phyloP scores from a whole-genome alignment of 441 rosid genomes.

The Cnidoscolus chayamansa region DNA sequence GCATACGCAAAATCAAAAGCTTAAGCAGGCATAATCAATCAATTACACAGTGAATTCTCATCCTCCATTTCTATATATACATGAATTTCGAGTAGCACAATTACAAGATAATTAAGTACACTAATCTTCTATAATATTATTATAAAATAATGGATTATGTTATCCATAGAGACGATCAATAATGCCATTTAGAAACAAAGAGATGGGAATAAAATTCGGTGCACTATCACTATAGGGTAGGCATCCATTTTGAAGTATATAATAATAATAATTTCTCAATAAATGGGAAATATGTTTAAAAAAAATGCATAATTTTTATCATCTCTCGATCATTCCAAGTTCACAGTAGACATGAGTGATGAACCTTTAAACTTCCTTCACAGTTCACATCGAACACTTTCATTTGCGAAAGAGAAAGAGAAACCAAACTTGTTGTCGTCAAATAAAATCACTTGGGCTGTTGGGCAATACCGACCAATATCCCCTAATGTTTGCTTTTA shows the following conservation, averaged over 20 bases:
- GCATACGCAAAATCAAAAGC: too few relatives aligned
- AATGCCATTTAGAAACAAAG: not conserved
- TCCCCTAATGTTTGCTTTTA: constrained; percentile 20
- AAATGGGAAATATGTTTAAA: too few relatives aligned
- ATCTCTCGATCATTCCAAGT: not conserved
- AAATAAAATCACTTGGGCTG: constrained; percentile 14
- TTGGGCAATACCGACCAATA: constrained; percentile 30
- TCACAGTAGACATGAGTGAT: not conserved
- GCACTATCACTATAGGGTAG: not conserved
- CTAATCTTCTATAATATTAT: too few relatives aligned
- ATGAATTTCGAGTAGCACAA: not conserved
- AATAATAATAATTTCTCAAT: not conserved
- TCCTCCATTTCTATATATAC: too few relatives aligned
- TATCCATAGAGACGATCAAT: too few relatives aligned
- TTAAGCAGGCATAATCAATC: too few relatives aligned
- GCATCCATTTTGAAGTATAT: not conserved
- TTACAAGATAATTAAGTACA: too few relatives aligned
- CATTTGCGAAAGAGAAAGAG: too few relatives aligned
- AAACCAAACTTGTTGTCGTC: constrained; percentile 6
- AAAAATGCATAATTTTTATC: too few relatives aligned
- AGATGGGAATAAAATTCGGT: not conserved
- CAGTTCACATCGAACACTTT: not conserved
- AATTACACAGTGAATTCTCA: too few relatives aligned
- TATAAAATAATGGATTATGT: too few relatives aligned
- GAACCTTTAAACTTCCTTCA: too few relatives aligned